phyloP scores from a whole-genome alignment of 2,329 filamentous ascomycete species.

The Calonectria hawksworthii region DNA sequence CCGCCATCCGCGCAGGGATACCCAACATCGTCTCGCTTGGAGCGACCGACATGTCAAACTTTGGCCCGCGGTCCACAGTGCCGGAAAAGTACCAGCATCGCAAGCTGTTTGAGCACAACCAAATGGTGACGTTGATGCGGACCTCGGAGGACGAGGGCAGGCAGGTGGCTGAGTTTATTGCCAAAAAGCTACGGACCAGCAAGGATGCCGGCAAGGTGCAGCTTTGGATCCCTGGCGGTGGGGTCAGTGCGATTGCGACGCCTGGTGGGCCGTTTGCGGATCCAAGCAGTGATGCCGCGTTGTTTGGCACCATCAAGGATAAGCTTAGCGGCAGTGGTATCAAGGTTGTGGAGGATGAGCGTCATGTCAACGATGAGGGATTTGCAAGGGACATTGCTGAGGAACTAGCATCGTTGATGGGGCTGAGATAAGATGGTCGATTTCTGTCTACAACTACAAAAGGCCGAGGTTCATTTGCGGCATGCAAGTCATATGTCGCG shows the following conservation, averaged over 20 bases:
- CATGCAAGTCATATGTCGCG: too few relatives aligned
- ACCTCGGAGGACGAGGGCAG: constrained; percentile 3
- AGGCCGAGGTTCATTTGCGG: background rate
- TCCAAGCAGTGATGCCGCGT: background rate
- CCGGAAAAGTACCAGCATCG: constrained; percentile 4
- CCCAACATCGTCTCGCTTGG: background rate
- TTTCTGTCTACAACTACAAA: background rate
- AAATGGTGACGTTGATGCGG: background rate
- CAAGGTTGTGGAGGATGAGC: background rate
- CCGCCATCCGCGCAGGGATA: background rate
- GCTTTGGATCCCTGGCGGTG: background rate
- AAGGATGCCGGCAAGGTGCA: background rate
- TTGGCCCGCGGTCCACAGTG: background rate
- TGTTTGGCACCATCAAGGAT: background rate
- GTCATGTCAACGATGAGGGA: background rate
- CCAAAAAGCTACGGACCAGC: background rate
- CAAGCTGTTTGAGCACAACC: constrained; percentile 11
- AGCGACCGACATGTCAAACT: background rate
- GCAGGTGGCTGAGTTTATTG: constrained; percentile 13
- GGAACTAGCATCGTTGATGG: background rate
- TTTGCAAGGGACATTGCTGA: constrained; percentile 6
- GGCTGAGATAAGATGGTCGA: background rate
- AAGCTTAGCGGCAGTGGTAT: background rate
- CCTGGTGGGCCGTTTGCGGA: constrained; percentile 2
- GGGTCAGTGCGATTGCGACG: background rate